Percentiles rank a stretch among this genome's conserved stretches.
Conservation (phyloP, 75 land plant genomes). For the Adiantum capillusveneris region DNA sequence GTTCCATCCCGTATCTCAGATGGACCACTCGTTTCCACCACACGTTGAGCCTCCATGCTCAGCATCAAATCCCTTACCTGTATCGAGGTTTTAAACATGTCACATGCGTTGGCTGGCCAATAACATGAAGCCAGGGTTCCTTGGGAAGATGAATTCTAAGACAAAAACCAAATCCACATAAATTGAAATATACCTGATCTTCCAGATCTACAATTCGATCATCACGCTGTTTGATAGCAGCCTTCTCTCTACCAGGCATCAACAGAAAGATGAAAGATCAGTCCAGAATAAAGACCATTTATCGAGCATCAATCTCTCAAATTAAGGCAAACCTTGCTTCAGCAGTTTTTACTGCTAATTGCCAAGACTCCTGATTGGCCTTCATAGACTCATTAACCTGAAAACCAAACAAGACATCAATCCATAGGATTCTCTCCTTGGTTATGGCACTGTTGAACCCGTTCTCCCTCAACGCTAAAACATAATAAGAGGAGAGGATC, state of each 20-base stretch:
- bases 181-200: conserved; percentile 81
- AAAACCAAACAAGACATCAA: background rate
- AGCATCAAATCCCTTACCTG: conserved; percentile 51
- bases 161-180: no score
- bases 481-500: background rate
- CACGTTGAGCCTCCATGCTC: conserved; percentile 43
- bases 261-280: no score
- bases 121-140: no score
- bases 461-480: background rate
- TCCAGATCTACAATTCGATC: conserved; percentile 61
- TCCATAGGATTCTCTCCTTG: background rate
- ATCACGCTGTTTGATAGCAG: conserved; percentile 39
- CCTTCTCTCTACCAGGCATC: conserved; percentile 51
- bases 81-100: no score
- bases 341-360: conserved; percentile 41
- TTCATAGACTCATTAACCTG: conserved; percentile 75
- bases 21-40: conserved; percentile 22
- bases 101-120: background rate
- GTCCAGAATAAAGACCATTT: background rate
- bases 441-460: background rate
- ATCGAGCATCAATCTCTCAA: background rate
- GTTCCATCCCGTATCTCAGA: conserved; percentile 39
- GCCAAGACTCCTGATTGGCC: conserved; percentile 76
- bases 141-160: no score
- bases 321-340: conserved; percentile 55